These are phyloP conservation scores for Plasmodium adleri DNA, from an alignment of 169 alveolate species.

Conservation along the genomic window DNA sequence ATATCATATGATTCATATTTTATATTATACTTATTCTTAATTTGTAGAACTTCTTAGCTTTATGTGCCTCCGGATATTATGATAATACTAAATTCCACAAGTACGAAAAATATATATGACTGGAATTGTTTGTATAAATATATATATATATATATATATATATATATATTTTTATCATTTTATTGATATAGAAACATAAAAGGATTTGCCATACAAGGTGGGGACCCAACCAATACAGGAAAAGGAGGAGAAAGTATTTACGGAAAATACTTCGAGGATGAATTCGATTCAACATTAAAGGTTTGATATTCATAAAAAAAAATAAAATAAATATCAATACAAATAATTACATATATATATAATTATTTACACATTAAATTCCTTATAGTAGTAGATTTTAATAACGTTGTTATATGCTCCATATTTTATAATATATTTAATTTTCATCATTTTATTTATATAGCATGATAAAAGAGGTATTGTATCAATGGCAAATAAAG, in stretches of 20 bases:
- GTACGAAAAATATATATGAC: conserved; percentile 8
- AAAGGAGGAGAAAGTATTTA: conserved; percentile 98
- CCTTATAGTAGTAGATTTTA: background rate
- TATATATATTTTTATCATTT: background rate
- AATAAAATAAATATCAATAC: background rate
- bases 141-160: background rate
- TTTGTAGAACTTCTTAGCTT: conserved; percentile 82
- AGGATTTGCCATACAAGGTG: conserved; percentile 98
- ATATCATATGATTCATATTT: no score
- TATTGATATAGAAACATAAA: conserved; percentile 93
- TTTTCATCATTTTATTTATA: background rate
- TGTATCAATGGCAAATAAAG: conserved; percentile 94
- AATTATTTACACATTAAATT: background rate
- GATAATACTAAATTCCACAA: conserved; percentile 80
- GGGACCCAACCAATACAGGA: conserved; percentile 99
- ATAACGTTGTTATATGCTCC: no score
- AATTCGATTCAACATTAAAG: conserved; percentile 94
- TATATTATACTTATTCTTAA: no score
- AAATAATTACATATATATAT: background rate
- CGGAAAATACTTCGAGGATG: conserved; percentile 96
- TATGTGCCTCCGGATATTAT: conserved; percentile 83
- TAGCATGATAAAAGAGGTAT: conserved; percentile 92
- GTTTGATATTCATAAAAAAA: conserved; percentile 70
- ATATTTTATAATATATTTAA: no score
- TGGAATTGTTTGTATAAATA: background rate